Evolutionary conservation across 257 asterid genomes (phyloP).

Genomic region (Jaltomata sinuosa): DNA sequence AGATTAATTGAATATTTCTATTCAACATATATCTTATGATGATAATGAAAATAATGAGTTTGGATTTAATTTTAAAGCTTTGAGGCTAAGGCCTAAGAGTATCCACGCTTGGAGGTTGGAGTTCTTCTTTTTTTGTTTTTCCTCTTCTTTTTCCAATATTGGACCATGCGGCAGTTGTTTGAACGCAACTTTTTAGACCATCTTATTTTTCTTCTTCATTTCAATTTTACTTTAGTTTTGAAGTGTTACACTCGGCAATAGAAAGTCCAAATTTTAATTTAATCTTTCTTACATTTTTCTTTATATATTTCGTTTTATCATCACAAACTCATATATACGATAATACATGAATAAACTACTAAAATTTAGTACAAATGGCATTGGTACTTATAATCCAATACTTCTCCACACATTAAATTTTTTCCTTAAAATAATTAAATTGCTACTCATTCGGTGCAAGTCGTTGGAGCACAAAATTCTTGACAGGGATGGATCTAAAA

Average conservation of each 20-base stretch:
- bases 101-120: background rate
- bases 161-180: background rate
- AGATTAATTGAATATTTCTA: background rate
- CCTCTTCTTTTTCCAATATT: background rate
- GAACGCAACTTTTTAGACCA: no score
- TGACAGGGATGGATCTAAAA: no score
- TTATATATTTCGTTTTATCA: no score
- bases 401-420: background rate
- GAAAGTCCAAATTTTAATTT: background rate
- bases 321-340: background rate
- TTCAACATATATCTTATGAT: background rate
- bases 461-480: no score
- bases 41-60: background rate
- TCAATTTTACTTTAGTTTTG: no score
- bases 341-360: background rate
- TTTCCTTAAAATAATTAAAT: background rate
- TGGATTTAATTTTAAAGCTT: background rate
- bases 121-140: background rate
- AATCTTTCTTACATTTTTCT: background rate
- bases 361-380: background rate
- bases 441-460: no score
- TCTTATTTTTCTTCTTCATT: no score
- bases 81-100: background rate
- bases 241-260: background rate
- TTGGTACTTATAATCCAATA: background rate